Evolutionary conservation across 2,329 filamentous ascomycete species (phyloP).

Genomic region (Ophiosphaerella narmari): DNA sequence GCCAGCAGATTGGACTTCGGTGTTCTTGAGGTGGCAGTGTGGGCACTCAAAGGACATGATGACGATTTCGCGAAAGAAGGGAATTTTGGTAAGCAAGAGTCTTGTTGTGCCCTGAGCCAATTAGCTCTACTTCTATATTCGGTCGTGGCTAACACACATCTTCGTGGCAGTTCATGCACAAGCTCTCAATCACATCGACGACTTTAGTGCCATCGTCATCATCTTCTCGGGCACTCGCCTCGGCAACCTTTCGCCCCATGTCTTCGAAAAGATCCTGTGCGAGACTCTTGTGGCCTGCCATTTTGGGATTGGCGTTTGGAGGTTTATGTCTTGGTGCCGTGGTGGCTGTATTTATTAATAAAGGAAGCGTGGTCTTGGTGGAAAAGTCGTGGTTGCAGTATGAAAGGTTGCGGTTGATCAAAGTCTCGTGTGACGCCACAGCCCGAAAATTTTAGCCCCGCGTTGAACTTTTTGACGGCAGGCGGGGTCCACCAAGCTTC

Average conservation of each 20-base stretch:
- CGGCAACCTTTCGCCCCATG: conserved; percentile 56
- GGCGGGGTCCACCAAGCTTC: conserved; percentile 31
- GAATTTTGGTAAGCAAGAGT: conserved; percentile 87
- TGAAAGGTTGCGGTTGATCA: background rate
- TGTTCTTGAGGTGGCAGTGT: conserved; percentile 86
- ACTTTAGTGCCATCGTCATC: conserved; percentile 51
- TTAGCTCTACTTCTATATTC: conserved; percentile 18
- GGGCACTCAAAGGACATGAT: conserved; percentile 96
- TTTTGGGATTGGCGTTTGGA: conserved; percentile 15
- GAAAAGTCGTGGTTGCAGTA: conserved; percentile 10
- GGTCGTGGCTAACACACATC: conserved; percentile 39
- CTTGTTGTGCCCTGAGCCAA: conserved; percentile 74
- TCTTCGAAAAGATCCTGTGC: conserved; percentile 58
- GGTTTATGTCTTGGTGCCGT: background rate
- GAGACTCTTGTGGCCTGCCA: conserved; percentile 45
- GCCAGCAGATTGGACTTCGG: conserved; percentile 90
- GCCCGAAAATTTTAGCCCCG: conserved; percentile 42
- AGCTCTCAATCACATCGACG: conserved; percentile 58
- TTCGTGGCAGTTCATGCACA: conserved; percentile 61
- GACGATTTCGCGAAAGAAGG: conserved; percentile 96
- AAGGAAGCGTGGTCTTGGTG: background rate
- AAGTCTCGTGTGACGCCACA: conserved; percentile 24
- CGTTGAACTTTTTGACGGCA: conserved; percentile 14
- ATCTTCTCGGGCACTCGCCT: conserved; percentile 42
- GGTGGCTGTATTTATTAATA: background rate